Conservation (phyloP, 345 rosid species). For the Euphorbia lathyris region DNA sequence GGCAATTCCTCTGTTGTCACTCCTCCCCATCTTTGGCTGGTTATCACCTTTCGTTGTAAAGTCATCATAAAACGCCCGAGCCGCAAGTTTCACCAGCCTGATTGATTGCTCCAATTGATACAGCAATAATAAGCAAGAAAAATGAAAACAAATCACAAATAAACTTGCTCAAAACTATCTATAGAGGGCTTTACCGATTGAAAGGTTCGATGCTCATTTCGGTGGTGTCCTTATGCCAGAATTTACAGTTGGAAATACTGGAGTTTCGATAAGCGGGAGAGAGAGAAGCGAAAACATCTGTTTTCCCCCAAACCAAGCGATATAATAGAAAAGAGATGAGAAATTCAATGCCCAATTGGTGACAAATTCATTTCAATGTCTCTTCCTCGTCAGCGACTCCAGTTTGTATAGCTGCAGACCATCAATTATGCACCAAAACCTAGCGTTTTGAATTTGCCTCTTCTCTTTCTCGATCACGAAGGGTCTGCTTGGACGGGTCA, state of each 20-base stretch:
- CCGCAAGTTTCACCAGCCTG: conserved; percentile 76
- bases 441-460: not conserved
- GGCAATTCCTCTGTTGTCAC: conserved; percentile 74
- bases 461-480: not conserved
- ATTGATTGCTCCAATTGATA: not conserved
- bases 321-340: too few relatives aligned
- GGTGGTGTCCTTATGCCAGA: not conserved
- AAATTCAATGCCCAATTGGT: too few relatives aligned
- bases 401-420: not conserved
- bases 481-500: too few relatives aligned
- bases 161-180: not conserved
- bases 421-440: not conserved
- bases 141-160: not conserved
- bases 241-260: not conserved
- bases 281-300: not conserved
- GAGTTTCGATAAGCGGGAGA: not conserved
- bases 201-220: conserved; percentile 49
- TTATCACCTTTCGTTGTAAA: conserved; percentile 64
- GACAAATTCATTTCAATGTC: too few relatives aligned
- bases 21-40: conserved; percentile 66
- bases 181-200: conserved; percentile 44
- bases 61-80: conserved; percentile 83
- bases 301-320: not conserved
- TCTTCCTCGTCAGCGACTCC: not conserved
- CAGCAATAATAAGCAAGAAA: not conserved